Conservation (phyloP, 768 basidiomycete species). For the Lactarius psammicola region DNA sequence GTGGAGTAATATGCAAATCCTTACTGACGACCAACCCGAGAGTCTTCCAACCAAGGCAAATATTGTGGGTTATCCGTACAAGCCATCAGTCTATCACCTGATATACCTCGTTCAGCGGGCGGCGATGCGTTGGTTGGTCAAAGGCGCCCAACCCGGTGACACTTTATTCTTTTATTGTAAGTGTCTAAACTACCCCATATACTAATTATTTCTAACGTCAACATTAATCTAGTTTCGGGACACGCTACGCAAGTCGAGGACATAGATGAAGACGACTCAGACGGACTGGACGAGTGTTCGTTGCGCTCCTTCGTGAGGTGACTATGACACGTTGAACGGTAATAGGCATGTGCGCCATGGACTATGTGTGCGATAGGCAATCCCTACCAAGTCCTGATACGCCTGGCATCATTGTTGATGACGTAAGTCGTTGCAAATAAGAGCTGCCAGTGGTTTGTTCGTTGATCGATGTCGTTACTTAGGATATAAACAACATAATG, state of each 20-base stretch:
- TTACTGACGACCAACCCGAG: neutral
- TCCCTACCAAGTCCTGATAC: neutral
- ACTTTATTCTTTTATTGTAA: slow-evolving; percentile 6
- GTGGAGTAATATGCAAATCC: neutral
- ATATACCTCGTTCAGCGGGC: neutral
- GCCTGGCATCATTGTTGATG: slow-evolving; percentile 8
- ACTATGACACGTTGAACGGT: neutral
- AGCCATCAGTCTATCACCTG: neutral
- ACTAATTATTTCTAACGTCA: neutral
- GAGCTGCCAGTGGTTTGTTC: no score
- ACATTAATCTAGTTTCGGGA: slow-evolving; percentile 7
- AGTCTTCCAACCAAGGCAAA: neutral
- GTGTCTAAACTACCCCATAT: neutral
- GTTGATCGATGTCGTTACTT: neutral
- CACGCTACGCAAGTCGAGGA: slow-evolving; percentile 8
- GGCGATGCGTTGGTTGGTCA: slow-evolving; percentile 5
- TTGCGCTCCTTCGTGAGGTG: neutral
- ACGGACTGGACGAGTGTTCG: slow-evolving; percentile 1
- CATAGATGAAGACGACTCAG: neutral
- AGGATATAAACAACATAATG: slow-evolving; percentile 4
- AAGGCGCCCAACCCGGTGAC: slow-evolving; percentile 1
- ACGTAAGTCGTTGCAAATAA: neutral
- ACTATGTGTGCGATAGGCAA: neutral
- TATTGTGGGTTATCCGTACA: slow-evolving; percentile 10
- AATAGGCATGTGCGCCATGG: slow-evolving; percentile 8